Base-by-base conservation (phyloP, 164 flowering plant species). In the Nelumbo lutea region DNA sequence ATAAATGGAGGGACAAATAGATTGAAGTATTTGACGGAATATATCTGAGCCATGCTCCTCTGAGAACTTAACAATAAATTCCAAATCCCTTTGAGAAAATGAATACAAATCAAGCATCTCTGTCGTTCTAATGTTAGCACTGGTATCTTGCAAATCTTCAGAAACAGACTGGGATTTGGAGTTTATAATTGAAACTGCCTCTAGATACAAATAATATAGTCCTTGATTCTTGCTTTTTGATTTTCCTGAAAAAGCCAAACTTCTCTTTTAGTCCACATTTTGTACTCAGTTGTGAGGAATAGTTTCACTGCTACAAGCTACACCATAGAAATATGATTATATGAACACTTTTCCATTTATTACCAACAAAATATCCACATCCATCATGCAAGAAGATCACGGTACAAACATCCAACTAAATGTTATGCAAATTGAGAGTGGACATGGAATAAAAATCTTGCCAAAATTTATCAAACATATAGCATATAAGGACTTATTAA, bases 1-100 rank as follows among this genome's bases (percentile, higher is more conserved):
- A 77, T 87, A 96, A 51, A 93, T 96, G 50, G 99, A 96, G 53
- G 98, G 98, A 70, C 99, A 93, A 59, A 93, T 80, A 46, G 99
- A 96, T 48, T 96, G 98, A 71, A 96, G 85, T 48, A 93, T 80
- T 78, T 93, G 96, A 46, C 92, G 84, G 67, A 96, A 96, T 64
- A 79, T 76, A 80, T 90, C 96, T 41, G 91, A 79, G 75, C 96
- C 93, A 82, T 87, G 80, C 79, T 96, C 96, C 76, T 83, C 82
- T 42, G 84, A 79, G 75, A 93, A 96, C 77, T 87, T 93, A 46
- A 84, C 92, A 77, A 93, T 82, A 67, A 93, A 93, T 76, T 96
- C 97, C 72, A 93, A 74, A 83, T 96, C 99, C 70, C 83, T 87
- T 64, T 88, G 80, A 62, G 95, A 87, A 83, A 93, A 96, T 66